phyloP scores from a whole-genome alignment of 257 asterid species.

The Cruciata laevipes region DNA sequence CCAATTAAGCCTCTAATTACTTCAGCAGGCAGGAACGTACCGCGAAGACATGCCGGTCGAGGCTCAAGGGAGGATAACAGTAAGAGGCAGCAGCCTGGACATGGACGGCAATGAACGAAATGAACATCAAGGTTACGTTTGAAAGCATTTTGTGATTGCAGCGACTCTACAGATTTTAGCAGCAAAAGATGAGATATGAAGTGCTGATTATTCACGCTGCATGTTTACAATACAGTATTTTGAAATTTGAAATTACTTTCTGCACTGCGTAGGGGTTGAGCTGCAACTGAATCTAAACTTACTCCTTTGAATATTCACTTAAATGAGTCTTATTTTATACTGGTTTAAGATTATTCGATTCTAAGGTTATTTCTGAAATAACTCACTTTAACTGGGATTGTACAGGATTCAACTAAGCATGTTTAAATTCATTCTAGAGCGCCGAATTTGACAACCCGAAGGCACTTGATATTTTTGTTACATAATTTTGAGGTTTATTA shows the following conservation, averaged over 20 bases:
- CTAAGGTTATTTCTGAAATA: too few relatives aligned
- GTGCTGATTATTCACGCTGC: neutral
- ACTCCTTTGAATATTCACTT: too few relatives aligned
- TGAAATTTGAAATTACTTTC: neutral
- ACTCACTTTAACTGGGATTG: too few relatives aligned
- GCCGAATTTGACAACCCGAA: too few relatives aligned
- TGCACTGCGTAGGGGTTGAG: too few relatives aligned
- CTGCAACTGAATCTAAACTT: neutral
- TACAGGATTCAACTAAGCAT: too few relatives aligned
- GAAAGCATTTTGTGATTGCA: neutral
- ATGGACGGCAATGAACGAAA: constrained; percentile 4
- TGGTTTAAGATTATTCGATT: too few relatives aligned
- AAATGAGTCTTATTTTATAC: too few relatives aligned
- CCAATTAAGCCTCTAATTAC: constrained; percentile 7
- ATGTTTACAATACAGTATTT: too few relatives aligned
- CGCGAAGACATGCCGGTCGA: constrained; percentile 7
- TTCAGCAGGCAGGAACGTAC: constrained; percentile 5
- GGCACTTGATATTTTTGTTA: too few relatives aligned
- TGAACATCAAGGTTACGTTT: neutral
- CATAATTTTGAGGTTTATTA: too few relatives aligned
- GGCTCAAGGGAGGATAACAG: constrained; percentile 13
- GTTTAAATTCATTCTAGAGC: too few relatives aligned
- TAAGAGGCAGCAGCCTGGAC: constrained; percentile 25
- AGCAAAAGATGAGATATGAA: neutral
- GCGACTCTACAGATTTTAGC: neutral